phyloP scores from a whole-genome alignment of 306 rosid species.

The Trifolium pratense region DNA sequence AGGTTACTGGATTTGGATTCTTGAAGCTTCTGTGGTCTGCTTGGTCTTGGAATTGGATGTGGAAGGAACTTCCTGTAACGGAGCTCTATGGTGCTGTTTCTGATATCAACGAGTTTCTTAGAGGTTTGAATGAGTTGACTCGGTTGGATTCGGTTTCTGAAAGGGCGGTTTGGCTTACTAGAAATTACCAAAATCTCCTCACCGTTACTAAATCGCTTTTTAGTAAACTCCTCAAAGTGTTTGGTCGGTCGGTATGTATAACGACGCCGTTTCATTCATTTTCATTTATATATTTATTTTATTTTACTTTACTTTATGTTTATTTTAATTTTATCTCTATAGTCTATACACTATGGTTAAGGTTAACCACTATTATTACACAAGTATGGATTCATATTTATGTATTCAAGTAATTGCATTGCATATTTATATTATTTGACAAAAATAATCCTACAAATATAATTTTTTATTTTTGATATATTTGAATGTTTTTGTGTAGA shows the following conservation, averaged over 20 bases:
- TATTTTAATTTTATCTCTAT: too few relatives aligned
- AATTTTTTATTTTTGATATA: too few relatives aligned
- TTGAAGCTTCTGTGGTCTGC: slow-evolving; percentile 56
- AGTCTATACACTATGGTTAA: too few relatives aligned
- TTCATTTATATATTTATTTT: too few relatives aligned
- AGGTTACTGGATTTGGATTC: slow-evolving; percentile 55
- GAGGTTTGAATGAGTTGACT: slow-evolving; percentile 58
- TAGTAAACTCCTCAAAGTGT: slow-evolving; percentile 56
- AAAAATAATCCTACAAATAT: too few relatives aligned
- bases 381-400: too few relatives aligned
- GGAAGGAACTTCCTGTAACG: slow-evolving; percentile 55
- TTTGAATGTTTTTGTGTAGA: too few relatives aligned
- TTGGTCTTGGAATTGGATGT: slow-evolving; percentile 73
- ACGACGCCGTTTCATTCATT: too few relatives aligned
- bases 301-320: too few relatives aligned
- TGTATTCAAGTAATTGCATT: too few relatives aligned
- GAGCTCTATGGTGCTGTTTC: slow-evolving; percentile 64
- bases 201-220: slow-evolving; percentile 52
- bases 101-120: slow-evolving; percentile 65
- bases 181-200: slow-evolving; percentile 62
- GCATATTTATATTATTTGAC: too few relatives aligned
- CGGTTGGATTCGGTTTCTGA: slow-evolving; percentile 53
- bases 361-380: too few relatives aligned
- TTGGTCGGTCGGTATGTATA: slow-evolving; percentile 55
- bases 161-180: slow-evolving; percentile 57